phyloP scores from a whole-genome alignment of 169 alveolate genomes.

The Plasmodium inui region DNA sequence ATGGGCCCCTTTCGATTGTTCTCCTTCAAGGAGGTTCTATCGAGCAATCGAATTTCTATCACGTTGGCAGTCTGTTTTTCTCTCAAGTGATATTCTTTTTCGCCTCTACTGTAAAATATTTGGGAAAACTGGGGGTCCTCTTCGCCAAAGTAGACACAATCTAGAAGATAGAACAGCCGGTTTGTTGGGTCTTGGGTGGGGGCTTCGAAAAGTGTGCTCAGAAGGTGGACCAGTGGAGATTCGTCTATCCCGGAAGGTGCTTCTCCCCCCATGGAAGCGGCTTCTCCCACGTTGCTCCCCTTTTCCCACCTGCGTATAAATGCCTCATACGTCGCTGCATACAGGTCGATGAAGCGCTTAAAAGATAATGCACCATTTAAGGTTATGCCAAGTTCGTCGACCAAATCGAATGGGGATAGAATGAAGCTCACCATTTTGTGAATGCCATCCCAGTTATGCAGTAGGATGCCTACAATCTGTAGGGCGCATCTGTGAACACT shows the following conservation, averaged over 20 bases:
- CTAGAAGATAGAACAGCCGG: neutral
- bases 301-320: conserved; percentile 26
- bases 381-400: neutral
- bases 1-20: neutral
- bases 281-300: neutral
- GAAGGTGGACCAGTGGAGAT: neutral
- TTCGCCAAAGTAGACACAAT: neutral
- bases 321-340: conserved; percentile 8
- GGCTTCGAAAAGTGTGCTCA: neutral
- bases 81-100: neutral
- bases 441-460: neutral
- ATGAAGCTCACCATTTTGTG: neutral
- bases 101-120: neutral
- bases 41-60: neutral
- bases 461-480: conserved; percentile 13
- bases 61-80: neutral
- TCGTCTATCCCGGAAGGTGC: neutral
- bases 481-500: conserved; percentile 5
- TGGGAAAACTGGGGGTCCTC: neutral
- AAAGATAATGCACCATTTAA: conserved; percentile 2
- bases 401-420: conserved; percentile 19
- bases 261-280: neutral
- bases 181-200: neutral
- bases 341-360: conserved; percentile 20
- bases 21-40: neutral